Evolutionary conservation across 192 early-diverging fungal species (phyloP), one percentile per base, ranked within the genome.

Genomic region (Coemansia sp.): DNA sequence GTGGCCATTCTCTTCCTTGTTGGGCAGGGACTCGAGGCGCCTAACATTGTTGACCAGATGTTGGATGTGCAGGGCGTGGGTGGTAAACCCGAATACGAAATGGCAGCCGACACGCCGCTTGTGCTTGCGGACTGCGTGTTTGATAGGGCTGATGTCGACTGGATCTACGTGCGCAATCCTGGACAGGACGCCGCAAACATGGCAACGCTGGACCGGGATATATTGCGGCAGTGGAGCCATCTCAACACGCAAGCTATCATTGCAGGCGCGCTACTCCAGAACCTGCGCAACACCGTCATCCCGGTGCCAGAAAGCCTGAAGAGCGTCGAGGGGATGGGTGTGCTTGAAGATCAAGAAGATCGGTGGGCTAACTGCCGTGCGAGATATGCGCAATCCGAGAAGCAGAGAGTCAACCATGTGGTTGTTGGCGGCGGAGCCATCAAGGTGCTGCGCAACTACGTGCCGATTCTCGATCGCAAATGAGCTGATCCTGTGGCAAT

Each of bases 81-180:
- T 0, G 90, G 93, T 3, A 89, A 89, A 48, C 97, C 96, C n/a
- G 86, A 86, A 21, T 99, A 98, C 76, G 90, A 91, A 32, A 93
- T 99, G 92, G 96, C 97, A 0, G 85, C 85, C 50, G 97, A 99
- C 61, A 66, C 88, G 58, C 95, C 97, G 10, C 84, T 99, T 57
- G 90, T 99, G 1, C 74, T 98, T 52, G 90, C 92, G 23, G 95
- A 98, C 60, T 95, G 94, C 67, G 80, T 87, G 26, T 98, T 91
- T 69, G 79, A 79, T 49, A 68, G 53, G 21, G 48, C 79, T 4
- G 81, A 87, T 26, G 67, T 90, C 6, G 63, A 85, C 18, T 92
- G 91, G 91, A 84, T 76, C 50, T 77, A 87, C 65, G 74, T 86
- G 65, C 86, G 78, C 19, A 64, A 38, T 18, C 57, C 70, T 0